Conservation (phyloP, 176 grass and related monocot species). For the Themeda triandra region DNA sequence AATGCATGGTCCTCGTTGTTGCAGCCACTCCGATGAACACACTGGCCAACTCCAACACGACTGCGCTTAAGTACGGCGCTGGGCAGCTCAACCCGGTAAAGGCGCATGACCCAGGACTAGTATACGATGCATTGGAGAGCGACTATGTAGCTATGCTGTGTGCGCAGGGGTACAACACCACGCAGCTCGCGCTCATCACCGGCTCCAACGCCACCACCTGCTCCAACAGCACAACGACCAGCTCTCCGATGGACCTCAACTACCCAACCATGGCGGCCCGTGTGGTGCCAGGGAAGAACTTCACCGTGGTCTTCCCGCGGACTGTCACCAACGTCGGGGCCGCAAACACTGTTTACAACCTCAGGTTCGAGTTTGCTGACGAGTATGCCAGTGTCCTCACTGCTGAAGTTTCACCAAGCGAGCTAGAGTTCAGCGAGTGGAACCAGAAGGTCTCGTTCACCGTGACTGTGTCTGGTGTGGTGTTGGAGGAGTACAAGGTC, state of each 20-base stretch:
- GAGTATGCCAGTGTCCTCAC: too few species aligned
- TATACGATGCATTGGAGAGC: constrained; percentile 24
- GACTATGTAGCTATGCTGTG: constrained; percentile 24
- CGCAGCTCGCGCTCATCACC: constrained; percentile 28
- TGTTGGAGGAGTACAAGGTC: neutral
- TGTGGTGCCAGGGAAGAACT: neutral
- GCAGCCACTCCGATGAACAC: constrained; percentile 37
- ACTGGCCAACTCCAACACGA: neutral
- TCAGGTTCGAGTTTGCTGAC: neutral
- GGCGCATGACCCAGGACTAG: constrained; percentile 35
- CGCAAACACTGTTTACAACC: neutral
- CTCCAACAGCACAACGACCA: neutral
- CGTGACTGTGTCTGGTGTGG: neutral
- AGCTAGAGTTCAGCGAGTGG: neutral
- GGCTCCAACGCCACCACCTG: neutral
- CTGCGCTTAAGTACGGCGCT: constrained; percentile 24
- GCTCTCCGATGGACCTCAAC: constrained; percentile 19
- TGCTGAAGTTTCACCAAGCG: too few species aligned
- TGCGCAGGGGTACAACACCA: constrained; percentile 26
- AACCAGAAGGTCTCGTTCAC: neutral
- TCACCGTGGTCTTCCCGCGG: constrained; percentile 8
- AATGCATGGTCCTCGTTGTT: neutral
- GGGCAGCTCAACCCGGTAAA: constrained; percentile 29
- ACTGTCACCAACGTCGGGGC: constrained; percentile 36
- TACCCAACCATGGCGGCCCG: constrained; percentile 41